Conservation (phyloP, 257 asterid genomes). For the Penstemon newberryi region DNA sequence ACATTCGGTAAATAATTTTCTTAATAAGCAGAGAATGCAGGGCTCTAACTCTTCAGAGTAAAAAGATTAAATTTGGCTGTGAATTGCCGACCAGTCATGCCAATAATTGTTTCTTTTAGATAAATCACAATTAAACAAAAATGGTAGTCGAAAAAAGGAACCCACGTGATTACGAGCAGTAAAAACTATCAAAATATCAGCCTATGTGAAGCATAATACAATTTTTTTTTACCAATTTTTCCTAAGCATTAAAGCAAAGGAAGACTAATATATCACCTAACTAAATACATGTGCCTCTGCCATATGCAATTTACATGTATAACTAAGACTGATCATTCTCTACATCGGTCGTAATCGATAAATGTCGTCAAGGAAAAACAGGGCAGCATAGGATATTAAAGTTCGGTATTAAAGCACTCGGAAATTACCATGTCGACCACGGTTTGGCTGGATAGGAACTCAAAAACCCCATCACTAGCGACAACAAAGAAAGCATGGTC, state of each 20-base stretch:
- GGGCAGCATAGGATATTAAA: neutral
- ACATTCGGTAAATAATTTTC: constrained; percentile 8
- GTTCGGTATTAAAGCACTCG: neutral
- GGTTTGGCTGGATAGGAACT: constrained; percentile 80
- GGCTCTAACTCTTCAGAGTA: neutral
- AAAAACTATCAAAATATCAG: constrained; percentile 2
- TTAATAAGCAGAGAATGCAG: neutral
- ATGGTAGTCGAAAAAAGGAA: neutral
- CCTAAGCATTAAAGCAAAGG: constrained; percentile 1
- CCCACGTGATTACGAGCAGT: neutral
- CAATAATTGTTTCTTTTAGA: constrained; percentile 18
- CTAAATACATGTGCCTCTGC: neutral
- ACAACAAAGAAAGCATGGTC: constrained; percentile 74
- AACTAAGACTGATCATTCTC: neutral
- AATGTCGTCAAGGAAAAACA: neutral
- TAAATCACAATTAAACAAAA: constrained; percentile 7
- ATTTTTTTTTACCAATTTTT: neutral
- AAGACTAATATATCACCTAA: neutral
- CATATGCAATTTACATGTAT: neutral
- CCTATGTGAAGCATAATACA: constrained; percentile 10
- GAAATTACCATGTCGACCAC: constrained; percentile 85
- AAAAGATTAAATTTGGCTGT: constrained; percentile 7
- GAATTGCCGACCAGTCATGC: neutral
- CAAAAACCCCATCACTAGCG: constrained; percentile 93
- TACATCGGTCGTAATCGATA: neutral